These are phyloP conservation scores for Cryphonectria naterciae DNA, from an alignment of 2,329 filamentous ascomycete species.

Conservation along the genomic window DNA sequence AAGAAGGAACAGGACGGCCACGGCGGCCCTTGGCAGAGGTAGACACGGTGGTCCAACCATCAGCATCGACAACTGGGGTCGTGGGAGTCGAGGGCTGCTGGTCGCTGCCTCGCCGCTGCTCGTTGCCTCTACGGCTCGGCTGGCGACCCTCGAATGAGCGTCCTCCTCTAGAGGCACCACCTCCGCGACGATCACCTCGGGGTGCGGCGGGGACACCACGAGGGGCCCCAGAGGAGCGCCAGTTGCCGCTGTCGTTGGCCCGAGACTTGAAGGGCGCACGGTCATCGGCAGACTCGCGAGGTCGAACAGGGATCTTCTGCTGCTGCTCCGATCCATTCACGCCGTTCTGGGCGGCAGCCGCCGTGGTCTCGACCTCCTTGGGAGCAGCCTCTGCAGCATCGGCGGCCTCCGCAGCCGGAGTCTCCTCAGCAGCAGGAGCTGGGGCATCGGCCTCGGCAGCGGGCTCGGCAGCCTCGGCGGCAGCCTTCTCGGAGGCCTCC, in stretches of 20 bases:
- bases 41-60: constrained; percentile 67
- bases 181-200: constrained; percentile 46
- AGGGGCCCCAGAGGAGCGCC: constrained; percentile 57
- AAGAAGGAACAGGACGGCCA: constrained; percentile 32
- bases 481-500: constrained; percentile 56
- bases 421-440: constrained; percentile 12
- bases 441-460: constrained; percentile 34
- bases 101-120: constrained; percentile 39
- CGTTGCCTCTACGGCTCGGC: constrained; percentile 32
- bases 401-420: constrained; percentile 13
- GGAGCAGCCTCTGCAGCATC: constrained; percentile 34
- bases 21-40: constrained; percentile 45
- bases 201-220: constrained; percentile 50
- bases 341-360: constrained; percentile 35
- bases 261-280: constrained; percentile 56
- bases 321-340: constrained; percentile 48
- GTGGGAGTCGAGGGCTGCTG: constrained; percentile 38
- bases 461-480: constrained; percentile 40
- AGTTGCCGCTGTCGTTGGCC: constrained; percentile 62
- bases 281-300: constrained; percentile 40
- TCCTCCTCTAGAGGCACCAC: constrained; percentile 46
- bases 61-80: constrained; percentile 54
- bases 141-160: constrained; percentile 51
- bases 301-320: constrained; percentile 50
- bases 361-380: constrained; percentile 31